Percentiles rank a stretch among this genome's conserved stretches.
Evolutionary conservation across 1,139 yeast genomes (phyloP).

Genomic region (Kodamaea fungicola): DNA sequence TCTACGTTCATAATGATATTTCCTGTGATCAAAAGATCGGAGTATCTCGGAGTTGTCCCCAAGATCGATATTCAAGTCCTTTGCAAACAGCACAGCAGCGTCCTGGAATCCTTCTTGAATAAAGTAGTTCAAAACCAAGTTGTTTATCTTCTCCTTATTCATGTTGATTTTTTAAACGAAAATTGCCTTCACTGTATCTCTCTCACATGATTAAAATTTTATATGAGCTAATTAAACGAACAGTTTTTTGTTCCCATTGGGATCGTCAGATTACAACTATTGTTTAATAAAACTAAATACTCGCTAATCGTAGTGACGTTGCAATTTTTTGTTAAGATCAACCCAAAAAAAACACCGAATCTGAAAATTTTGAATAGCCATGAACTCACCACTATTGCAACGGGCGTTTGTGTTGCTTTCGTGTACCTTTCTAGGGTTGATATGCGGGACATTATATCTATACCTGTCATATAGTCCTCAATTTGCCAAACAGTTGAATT

Average conservation of each 20-base stretch:
- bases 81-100: constrained; percentile 49
- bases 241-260: not conserved
- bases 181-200: too few relatives aligned
- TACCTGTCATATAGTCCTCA: constrained; percentile 66
- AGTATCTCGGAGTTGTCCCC: not conserved
- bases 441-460: constrained; percentile 59
- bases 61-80: constrained; percentile 33
- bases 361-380: constrained; percentile 2
- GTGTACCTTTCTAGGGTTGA: constrained; percentile 50
- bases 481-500: constrained; percentile 47
- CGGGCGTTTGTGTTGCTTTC: constrained; percentile 38
- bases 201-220: not conserved
- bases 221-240: not conserved
- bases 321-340: too few relatives aligned
- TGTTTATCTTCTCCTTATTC: constrained; percentile 37
- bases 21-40: not conserved
- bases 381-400: constrained; percentile 25
- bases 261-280: too few relatives aligned
- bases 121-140: constrained; percentile 50
- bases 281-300: too few relatives aligned
- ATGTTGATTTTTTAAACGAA: constrained; percentile 1
- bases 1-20: not conserved
- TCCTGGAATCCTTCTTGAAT: constrained; percentile 57
- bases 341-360: not conserved
- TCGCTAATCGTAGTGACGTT: too few relatives aligned